These are phyloP conservation scores for Claviceps spartinae DNA, from an alignment of 2,329 filamentous ascomycete species.

Conservation along the genomic window DNA sequence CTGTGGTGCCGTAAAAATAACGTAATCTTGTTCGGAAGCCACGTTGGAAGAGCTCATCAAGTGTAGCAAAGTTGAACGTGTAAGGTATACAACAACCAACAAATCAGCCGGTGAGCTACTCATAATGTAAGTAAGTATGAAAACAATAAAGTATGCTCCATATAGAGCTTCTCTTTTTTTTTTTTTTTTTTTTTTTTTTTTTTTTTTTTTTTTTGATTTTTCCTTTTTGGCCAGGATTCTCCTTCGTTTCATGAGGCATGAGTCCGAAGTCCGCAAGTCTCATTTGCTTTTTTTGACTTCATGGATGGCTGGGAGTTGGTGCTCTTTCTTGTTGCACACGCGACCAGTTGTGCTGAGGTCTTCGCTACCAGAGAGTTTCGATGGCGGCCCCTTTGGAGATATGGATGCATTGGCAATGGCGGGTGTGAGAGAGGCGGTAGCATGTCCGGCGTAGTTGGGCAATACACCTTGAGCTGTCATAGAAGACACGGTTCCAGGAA, in stretches of 20 bases:
- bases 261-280: slow-evolving; percentile 1
- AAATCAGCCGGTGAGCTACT: slow-evolving; percentile 10
- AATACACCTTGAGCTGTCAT: slow-evolving; percentile 41
- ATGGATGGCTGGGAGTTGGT: slow-evolving; percentile 24
- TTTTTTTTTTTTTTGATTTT: slow-evolving; percentile 2
- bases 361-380: slow-evolving; percentile 14
- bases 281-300: slow-evolving; percentile 5
- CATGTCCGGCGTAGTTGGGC: slow-evolving; percentile 38
- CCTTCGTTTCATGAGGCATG: background rate
- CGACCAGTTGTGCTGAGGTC: slow-evolving; percentile 10
- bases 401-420: slow-evolving; percentile 26
- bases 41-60: slow-evolving; percentile 7
- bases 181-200: slow-evolving; percentile 3
- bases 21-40: background rate
- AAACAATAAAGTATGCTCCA: slow-evolving; percentile 19
- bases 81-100: slow-evolving; percentile 10
- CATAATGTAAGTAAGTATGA: slow-evolving; percentile 21
- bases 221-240: background rate
- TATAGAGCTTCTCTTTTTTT: slow-evolving; percentile 11
- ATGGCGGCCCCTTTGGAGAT: slow-evolving; percentile 17
- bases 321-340: slow-evolving; percentile 27
- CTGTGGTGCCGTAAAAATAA: slow-evolving; percentile 2
- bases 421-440: slow-evolving; percentile 35
- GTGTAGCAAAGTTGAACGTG: slow-evolving; percentile 11
- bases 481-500: slow-evolving; percentile 36